phyloP scores from a whole-genome alignment of 2,329 filamentous ascomycete species.

The Ophiosphaerella korrae region DNA sequence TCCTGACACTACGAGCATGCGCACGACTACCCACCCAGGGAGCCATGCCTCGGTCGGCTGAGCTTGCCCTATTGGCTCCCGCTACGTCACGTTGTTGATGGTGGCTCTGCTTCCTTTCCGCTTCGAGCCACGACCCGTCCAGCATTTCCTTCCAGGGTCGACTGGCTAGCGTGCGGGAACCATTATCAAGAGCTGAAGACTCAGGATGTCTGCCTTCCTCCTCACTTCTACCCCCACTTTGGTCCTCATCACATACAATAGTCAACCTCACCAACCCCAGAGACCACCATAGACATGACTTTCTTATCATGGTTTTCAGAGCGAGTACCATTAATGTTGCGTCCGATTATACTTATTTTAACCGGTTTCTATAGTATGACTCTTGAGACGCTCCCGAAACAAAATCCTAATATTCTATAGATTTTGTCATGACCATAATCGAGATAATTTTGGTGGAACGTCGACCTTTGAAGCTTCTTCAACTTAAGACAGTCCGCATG shows the following conservation, averaged over 20 bases:
- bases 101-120: not conserved
- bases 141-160: not conserved
- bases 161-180: too few relatives aligned
- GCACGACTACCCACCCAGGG: too few relatives aligned
- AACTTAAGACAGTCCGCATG: slow-evolving; percentile 36
- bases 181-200: too few relatives aligned
- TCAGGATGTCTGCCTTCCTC: too few relatives aligned
- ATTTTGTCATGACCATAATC: slow-evolving; percentile 43
- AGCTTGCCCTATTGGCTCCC: not conserved
- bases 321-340: slow-evolving; percentile 30
- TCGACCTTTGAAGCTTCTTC: slow-evolving; percentile 33
- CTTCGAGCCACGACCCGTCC: not conserved
- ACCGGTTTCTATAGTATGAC: slow-evolving; percentile 35
- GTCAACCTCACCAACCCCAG: not conserved
- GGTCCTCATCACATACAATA: too few relatives aligned
- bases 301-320: slow-evolving; percentile 21
- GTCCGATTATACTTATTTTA: slow-evolving; percentile 34
- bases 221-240: too few relatives aligned
- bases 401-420: slow-evolving; percentile 16
- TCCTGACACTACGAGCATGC: too few relatives aligned
- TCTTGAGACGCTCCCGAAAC: not conserved
- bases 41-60: not conserved
- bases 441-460: slow-evolving; percentile 37
- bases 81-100: not conserved
- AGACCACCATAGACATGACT: slow-evolving; percentile 11